Percentiles rank a stretch among this genome's conserved stretches.
Evolutionary conservation across 2,329 filamentous ascomycete species (phyloP).

Genomic region (Neofusicoccum sp.): DNA sequence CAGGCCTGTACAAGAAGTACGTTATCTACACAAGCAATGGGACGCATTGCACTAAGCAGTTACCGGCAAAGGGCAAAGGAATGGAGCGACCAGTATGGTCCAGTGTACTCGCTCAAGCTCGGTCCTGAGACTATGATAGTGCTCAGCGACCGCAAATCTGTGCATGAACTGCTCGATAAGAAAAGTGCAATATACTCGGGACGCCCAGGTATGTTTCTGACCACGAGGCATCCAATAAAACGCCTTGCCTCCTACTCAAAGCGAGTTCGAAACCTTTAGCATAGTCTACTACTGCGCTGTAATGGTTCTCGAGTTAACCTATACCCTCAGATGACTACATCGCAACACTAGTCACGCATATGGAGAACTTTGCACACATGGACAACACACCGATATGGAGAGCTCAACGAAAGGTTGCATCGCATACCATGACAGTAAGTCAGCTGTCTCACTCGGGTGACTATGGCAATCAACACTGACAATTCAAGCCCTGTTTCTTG

Average conservation of each 20-base stretch:
- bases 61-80: constrained; percentile 21
- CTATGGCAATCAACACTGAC: not conserved
- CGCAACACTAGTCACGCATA: constrained; percentile 41
- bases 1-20: constrained; percentile 22
- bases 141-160: constrained; percentile 38
- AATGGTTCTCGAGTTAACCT: too few relatives aligned
- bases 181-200: constrained; percentile 44
- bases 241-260: too few relatives aligned
- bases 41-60: not conserved
- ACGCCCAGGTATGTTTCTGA: constrained; percentile 29
- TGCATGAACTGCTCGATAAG: constrained; percentile 49
- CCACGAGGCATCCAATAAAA: not conserved
- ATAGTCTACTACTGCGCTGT: too few relatives aligned
- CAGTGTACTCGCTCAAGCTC: constrained; percentile 44
- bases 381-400: constrained; percentile 24
- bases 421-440: constrained; percentile 21
- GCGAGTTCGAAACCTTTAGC: too few relatives aligned
- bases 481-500: not conserved
- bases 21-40: too few relatives aligned
- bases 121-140: constrained; percentile 43
- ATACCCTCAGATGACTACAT: constrained; percentile 36
- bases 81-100: constrained; percentile 45
- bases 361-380: constrained; percentile 41
- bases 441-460: not conserved
- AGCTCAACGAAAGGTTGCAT: constrained; percentile 25